A percentile compares a stretch with the other conserved stretches of the same genome.
phyloP scores from a whole-genome alignment of 768 basidiomycete genomes.

The Pleurotus cornucopiae region DNA sequence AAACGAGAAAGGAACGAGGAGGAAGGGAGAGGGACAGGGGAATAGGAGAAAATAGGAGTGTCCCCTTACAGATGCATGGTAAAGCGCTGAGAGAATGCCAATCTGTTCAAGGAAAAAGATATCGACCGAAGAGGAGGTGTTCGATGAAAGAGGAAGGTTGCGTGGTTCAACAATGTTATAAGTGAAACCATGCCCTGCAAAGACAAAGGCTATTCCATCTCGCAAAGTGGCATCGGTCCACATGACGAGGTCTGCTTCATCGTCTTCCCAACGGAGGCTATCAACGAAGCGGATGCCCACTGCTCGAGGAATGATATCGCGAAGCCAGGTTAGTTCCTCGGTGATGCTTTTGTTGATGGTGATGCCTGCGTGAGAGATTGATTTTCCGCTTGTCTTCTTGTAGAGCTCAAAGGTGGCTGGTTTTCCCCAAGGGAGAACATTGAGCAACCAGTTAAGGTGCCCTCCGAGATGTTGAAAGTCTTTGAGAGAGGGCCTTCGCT shows the following conservation, averaged over 20 bases:
- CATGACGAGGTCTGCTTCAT: conserved; percentile 14
- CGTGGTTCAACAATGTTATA: conserved; percentile 9
- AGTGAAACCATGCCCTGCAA: conserved; percentile 10
- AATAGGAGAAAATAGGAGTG: too few species aligned
- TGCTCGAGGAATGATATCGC: conserved; percentile 2
- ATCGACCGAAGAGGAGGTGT: conserved; percentile 2
- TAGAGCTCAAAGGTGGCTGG: background rate
- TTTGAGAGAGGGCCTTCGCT: background rate
- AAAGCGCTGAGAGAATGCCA: conserved; percentile 18
- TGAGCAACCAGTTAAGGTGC: background rate
- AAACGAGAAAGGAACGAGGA: too few species aligned
- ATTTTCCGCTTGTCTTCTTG: background rate
- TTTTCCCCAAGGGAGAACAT: background rate
- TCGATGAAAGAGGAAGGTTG: background rate
- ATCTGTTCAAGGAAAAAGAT: conserved; percentile 22
- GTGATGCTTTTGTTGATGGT: conserved; percentile 12
- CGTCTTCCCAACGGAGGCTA: conserved; percentile 10
- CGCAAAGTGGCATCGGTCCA: conserved; percentile 20
- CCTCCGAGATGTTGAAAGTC: background rate
- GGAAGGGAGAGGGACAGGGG: too few species aligned
- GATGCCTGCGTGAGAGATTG: background rate
- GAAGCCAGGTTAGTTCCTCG: conserved; percentile 14
- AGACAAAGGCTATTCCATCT: conserved; percentile 11
- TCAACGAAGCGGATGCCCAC: conserved; percentile 17
- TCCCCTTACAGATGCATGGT: too few species aligned